These are phyloP conservation scores for Phytophthora syringae DNA, from an alignment of 352 stramenopile genomes.

Conservation along the genomic window DNA sequence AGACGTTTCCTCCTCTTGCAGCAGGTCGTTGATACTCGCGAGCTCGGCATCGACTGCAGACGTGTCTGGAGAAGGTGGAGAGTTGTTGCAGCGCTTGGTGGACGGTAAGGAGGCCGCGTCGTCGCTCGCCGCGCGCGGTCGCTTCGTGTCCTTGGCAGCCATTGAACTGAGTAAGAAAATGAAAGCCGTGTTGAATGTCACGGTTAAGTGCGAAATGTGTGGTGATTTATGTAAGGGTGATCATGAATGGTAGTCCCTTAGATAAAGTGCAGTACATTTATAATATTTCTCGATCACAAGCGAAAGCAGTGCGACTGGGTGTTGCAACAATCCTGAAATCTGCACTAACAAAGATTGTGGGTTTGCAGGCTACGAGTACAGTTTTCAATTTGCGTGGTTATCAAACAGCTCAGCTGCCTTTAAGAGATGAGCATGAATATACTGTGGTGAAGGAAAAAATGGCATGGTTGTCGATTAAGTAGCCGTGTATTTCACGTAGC, in stretches of 20 bases:
- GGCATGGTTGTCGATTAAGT: too few species aligned
- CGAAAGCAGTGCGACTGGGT: too few species aligned
- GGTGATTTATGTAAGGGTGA: too few species aligned
- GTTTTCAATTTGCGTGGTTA: slow-evolving; percentile 1
- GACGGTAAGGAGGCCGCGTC: not conserved
- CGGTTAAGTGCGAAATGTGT: too few species aligned
- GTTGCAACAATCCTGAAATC: too few species aligned
- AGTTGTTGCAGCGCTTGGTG: slow-evolving; percentile 2
- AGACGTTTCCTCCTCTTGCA: slow-evolving; percentile 70
- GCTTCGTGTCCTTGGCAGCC: slow-evolving; percentile 18
- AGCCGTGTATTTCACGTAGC: too few species aligned
- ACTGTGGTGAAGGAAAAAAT: too few species aligned
- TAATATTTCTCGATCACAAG: too few species aligned
- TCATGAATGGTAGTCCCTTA: too few species aligned
- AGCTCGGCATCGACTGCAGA: slow-evolving; percentile 42
- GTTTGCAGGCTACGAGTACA: slow-evolving; percentile 5
- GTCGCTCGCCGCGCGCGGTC: slow-evolving; percentile 4
- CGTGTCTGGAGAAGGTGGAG: not conserved
- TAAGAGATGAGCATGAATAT: too few species aligned
- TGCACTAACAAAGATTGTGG: not conserved
- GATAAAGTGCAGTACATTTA: too few species aligned
- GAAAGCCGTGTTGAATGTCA: too few species aligned
- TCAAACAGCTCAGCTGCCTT: not conserved
- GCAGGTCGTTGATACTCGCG: slow-evolving; percentile 57
- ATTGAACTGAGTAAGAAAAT: slow-evolving; percentile 7